Conservation (phyloP, 305 asterid species). For the Rubia balearica region DNA sequence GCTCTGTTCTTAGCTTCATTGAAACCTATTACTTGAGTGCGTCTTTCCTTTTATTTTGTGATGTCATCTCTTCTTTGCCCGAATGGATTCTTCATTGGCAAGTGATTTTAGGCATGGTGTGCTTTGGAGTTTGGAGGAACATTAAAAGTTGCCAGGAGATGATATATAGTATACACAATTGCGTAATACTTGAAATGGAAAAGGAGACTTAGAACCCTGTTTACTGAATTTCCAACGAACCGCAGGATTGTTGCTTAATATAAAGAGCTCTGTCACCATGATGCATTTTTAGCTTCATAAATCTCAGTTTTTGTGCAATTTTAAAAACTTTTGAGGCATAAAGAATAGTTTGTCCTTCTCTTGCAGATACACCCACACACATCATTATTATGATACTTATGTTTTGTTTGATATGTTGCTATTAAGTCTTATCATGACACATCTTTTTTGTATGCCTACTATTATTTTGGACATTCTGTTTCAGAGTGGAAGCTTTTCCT, state of each 20-base stretch:
- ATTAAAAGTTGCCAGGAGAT: neutral
- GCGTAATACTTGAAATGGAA: neutral
- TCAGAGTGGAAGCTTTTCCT: conserved; percentile 57
- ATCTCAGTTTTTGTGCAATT: conserved; percentile 1
- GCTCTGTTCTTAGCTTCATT: conserved; percentile 5
- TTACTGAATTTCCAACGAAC: neutral
- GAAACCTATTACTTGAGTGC: neutral
- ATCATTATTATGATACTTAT: neutral
- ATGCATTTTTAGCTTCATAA: neutral
- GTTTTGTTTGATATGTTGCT: neutral
- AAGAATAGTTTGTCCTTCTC: neutral
- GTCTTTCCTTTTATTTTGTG: neutral
- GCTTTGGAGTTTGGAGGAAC: neutral
- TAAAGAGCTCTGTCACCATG: neutral
- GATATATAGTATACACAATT: neutral
- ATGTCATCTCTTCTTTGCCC: neutral
- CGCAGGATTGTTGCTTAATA: neutral
- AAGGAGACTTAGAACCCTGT: neutral
- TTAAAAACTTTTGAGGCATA: neutral
- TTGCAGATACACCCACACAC: no score
- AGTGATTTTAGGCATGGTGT: neutral
- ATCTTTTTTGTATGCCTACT: neutral
- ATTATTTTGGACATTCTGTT: conserved; percentile 22
- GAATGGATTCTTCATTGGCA: neutral
- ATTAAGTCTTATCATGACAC: neutral